Evolutionary conservation across 306 rosid genomes (phyloP), one percentile per base, ranked within the genome.

Genomic region (Styphnolobium japonicum): DNA sequence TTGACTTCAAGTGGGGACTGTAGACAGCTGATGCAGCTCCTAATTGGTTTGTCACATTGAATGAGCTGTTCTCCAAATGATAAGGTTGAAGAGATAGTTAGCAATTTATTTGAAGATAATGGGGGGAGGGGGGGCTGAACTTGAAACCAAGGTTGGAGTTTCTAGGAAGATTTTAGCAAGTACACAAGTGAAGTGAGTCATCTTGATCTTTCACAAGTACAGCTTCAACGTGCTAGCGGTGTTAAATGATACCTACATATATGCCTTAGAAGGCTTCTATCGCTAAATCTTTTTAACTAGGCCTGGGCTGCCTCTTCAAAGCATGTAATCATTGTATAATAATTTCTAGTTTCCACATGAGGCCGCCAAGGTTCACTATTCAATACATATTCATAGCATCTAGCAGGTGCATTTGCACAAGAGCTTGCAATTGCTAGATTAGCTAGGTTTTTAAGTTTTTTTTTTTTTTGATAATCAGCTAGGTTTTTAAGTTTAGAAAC

Each of bases 1-100:
- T 79, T 60, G 56, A 67, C 43, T 19, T 69, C 82, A 15, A 66
- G 80, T 72, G 83, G 80, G 86, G 57, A 67, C 82, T 76, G 1
- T 69, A 37, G 25, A 60, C 49, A 68, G 57, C 23, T 78, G 61
- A 68, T 19, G 81, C 19, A 61, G 12, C 36, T 45, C 49, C 39
- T 68, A 4, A 48, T 71, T 43, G 62, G 55, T 29, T 72, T 78
- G 76, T 83, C 83, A 57, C 77, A 46, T 64, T 78, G 6, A 14
- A 21, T 78, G 76, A 77, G 76, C 64, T 76, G 75, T 49, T 77
- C 10, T 52, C 82, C 79, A 51, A 62, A 76, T 69, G 78, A 37
- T 48, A 23, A 45, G 63, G 75, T 74, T 5, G 55, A 74, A 25
- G 37, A 53, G 45, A 19, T 31, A 8, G 55, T 36, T 80, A 58